Base-by-base conservation (phyloP, 805 yeast species). In the Starmerella stigmatis region DNA sequence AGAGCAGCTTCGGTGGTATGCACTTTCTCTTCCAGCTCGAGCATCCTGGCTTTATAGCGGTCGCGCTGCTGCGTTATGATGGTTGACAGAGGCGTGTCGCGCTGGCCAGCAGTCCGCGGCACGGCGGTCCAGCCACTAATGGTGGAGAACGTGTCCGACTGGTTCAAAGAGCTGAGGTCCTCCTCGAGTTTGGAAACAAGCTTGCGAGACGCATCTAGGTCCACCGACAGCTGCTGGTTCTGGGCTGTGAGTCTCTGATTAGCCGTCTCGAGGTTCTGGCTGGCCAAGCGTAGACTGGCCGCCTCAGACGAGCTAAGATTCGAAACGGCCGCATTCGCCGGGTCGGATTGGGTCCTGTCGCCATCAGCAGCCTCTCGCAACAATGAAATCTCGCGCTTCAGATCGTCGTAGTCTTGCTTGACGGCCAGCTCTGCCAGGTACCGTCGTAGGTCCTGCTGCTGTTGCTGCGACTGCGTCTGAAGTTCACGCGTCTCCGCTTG, bases 31-130 rank as follows among this genome's bases (percentile, higher is more conserved):
- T 89, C 97, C 44, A 92, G 70, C 59, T 85, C 95, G 46, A 74
- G 75, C 57, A 81, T 85, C 44, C 86, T 73, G n/a, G 75, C 73
- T 56, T 94, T 78, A 69, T 88, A 86, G 51, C 98, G 70, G 62
- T 89, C 98, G 61, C 98, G 77, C 66, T 89, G 98, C 59, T 89
- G 88, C 12, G 96, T 86, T 23, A 92, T 76, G 43, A 89, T 86
- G 1, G 94, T 94, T 41, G 89, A 34, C 5, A 52, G 51, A 12
- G 54, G 47, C 22, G 13, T 2, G 33, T 45, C 54, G 30, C 44
- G 38, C 38, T 25, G 37, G 69, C 65, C n/a, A 66, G n/a, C n/a
- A n/a, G 66, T 15, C 65, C 77, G 58, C 54, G 61, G 55, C 19
- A 53, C 49, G 30, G 54, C 60, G 15, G 58, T 58, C 67, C 64